Base-by-base conservation (phyloP, 2,329 filamentous ascomycete genomes). In the Corinectria fuckeliana region DNA sequence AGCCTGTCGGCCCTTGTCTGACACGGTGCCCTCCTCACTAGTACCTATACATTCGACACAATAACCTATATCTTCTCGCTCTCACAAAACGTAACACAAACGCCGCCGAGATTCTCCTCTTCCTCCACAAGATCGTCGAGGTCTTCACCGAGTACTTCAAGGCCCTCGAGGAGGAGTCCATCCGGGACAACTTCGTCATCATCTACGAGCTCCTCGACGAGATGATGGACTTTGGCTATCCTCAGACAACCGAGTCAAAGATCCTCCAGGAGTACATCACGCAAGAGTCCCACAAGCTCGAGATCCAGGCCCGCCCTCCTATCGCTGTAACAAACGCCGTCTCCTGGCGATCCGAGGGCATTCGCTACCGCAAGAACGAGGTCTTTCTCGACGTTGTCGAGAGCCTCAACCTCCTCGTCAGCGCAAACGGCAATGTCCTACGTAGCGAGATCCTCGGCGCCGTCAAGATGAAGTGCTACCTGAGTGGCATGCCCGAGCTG, bases 211-310 rank as follows among this genome's bases (percentile, higher is more conserved):
- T 99, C 62, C 86, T 99, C 64, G 95, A 99, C 75, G 95, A 99
- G 82, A 99, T 99, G 95, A 99, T 99, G 95, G 95, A 99, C 79
- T 99, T 99, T 82, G 95, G 95, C 64, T 97, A 99, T 77, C 95
- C 95, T 5, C 95, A 99, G 78, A 99, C 95, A 9, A 99, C 95
- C 67, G 95, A 99, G 78, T 92, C 88, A 76, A 99, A 99, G 85
- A 99, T 99, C 76, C 82, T 99, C 61, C 95, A 99, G 78, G 95
- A 99, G 82, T 97, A 97, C 81, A 99, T 99, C 76, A 99, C 95
- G 38, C 95, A 99, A 78, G 95, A 99, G 79, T 97, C 93, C 53
- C 95, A 99, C 82, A 98, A 98, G 80, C 88, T 99, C 61, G 95
- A 99, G 77, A 89, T 98, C 58, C 94, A 97, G 80, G 94, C 95